Base-by-base conservation (phyloP, 495 filamentous ascomycete species). In the Tuber magnatum region DNA sequence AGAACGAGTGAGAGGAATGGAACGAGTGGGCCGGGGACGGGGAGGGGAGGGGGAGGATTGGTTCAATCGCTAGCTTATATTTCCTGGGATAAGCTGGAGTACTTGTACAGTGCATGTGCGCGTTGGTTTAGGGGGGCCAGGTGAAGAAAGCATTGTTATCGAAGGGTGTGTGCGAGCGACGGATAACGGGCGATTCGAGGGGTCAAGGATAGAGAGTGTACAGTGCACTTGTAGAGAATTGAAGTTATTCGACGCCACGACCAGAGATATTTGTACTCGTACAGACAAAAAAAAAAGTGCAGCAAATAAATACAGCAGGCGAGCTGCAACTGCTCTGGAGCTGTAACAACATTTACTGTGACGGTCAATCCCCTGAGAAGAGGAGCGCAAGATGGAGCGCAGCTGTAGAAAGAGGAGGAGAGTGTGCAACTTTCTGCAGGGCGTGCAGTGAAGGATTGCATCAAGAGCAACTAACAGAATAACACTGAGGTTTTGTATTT, bases 341-440 rank as follows among this genome's bases (percentile, higher is more conserved):
- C 56, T 65, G 56, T 35, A 65, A 65, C 32, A 65, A 65, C 32
- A 28, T 65, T 35, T 65, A 35, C 56, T 65, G 28, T 32, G 56
- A 65, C 28, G 56, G 28, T 65, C 3, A 18, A 65, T 61, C n/a
- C 56, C 56, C 56, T 65, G 56, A 65, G 56, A 20, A 35, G 28
- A 32, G 56, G 56, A 65, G 56, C 6, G 56, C n/a, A 18, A 35
- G 56, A 32, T 35, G 4, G 56, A 61, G 56, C 3, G 56, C 5
- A 32, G 56, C n/a, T 32, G 56, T 14, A 32, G 10, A 12, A 35
- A 16, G 56, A 10, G 12, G 32, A 35, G 16, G 14, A 28, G 28
- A 65, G 56, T 35, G 56, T 65, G 56, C 56, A 35, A 65, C 56
- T 65, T 65, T 65, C 56, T 65, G 56, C 56, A 65, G 56, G 56